Conservation (phyloP, 345 rosid genomes). For the Syzygium aqueum region DNA sequence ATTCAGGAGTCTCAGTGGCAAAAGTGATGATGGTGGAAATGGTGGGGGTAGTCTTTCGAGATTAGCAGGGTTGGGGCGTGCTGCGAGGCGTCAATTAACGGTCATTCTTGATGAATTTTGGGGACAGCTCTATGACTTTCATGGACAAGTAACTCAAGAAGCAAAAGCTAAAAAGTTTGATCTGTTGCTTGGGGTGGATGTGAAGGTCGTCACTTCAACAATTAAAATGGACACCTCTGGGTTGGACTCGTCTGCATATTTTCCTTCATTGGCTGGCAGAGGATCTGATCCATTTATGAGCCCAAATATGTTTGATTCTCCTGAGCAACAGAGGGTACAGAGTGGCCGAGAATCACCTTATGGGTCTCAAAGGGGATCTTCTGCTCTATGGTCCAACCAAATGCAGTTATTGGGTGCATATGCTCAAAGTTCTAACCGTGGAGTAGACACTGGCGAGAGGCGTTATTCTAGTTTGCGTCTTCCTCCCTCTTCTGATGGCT, state of each 20-base stretch:
- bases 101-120: conserved; percentile 79
- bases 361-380: conserved; percentile 51
- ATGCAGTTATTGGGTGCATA: conserved; percentile 46
- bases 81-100: conserved; percentile 83
- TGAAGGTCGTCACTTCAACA: conserved; percentile 26
- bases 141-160: conserved; percentile 61
- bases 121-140: conserved; percentile 80
- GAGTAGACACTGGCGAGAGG: conserved; percentile 56
- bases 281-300: conserved; percentile 41
- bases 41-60: conserved; percentile 88
- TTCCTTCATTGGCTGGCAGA: conserved; percentile 40
- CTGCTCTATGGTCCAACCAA: conserved; percentile 47
- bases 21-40: conserved; percentile 76
- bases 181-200: conserved; percentile 38
- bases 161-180: conserved; percentile 63
- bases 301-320: conserved; percentile 45
- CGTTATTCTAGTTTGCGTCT: conserved; percentile 64
- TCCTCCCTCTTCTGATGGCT: conserved; percentile 48
- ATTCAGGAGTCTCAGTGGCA: conserved; percentile 71
- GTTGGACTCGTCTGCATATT: conserved; percentile 28
- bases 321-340: conserved; percentile 48
- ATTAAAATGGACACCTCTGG: conserved; percentile 35
- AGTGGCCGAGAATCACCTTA: conserved; percentile 42
- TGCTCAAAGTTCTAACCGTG: conserved; percentile 34
- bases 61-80: conserved; percentile 92